Conservation (phyloP, 805 yeast species). For the Scheffersomyces ergatensis region DNA sequence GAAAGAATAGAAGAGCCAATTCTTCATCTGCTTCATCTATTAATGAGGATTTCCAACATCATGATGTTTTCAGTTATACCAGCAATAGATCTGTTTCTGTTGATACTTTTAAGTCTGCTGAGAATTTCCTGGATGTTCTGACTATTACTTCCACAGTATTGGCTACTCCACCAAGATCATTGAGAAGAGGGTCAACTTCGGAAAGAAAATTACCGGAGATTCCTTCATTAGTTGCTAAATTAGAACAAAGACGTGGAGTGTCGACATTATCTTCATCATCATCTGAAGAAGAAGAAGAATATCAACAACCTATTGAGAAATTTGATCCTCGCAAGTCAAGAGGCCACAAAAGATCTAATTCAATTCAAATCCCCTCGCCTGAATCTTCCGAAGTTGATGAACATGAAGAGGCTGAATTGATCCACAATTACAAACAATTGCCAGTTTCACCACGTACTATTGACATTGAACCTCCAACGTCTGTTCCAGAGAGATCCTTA, state of each 20-base stretch:
- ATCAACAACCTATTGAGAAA: not conserved
- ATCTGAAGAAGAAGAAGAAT: constrained; percentile 10
- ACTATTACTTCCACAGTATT: too few relatives aligned
- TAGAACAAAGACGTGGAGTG: constrained; percentile 6
- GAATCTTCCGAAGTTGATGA: constrained; percentile 13
- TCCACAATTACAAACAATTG: not conserved
- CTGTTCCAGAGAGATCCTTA: constrained; percentile 7
- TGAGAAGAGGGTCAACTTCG: not conserved
- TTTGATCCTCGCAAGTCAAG: constrained; percentile 1
- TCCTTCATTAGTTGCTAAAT: not conserved
- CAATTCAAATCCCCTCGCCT: constrained; percentile 14
- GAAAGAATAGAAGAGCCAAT: constrained; percentile 10
- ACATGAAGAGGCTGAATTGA: constrained; percentile 2
- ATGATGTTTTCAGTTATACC: not conserved
- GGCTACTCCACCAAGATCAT: not conserved
- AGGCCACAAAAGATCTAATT: constrained; percentile 14
- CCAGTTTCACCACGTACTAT: not conserved
- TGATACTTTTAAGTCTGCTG: not conserved
- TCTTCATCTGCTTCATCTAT: not conserved
- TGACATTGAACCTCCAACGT: not conserved
- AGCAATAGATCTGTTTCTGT: not conserved
- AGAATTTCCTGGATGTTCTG: not conserved
- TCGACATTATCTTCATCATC: constrained; percentile 10
- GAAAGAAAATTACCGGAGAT: not conserved
- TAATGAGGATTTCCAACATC: not conserved